These are phyloP conservation scores for Malassezia japonica DNA, from an alignment of 1,284 basidiomycete species.

Conservation along the genomic window DNA sequence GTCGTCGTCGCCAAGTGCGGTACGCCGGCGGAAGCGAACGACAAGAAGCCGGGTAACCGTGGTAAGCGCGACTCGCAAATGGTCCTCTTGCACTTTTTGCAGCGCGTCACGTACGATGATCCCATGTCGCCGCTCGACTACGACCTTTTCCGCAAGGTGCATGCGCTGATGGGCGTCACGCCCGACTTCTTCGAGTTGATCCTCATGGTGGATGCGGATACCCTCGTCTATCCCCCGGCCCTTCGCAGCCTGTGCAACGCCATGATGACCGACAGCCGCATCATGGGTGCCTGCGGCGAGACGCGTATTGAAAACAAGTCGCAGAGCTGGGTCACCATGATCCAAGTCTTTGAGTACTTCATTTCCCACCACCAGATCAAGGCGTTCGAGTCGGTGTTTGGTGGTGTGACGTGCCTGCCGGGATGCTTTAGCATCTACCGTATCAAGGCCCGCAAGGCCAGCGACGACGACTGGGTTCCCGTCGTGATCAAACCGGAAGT, in stretches of 20 bases:
- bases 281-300: slow-evolving; percentile 99
- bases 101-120: slow-evolving; percentile 95
- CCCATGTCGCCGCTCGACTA: slow-evolving; percentile 96
- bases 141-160: slow-evolving; percentile 93
- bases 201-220: slow-evolving; percentile 98
- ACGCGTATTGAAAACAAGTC: slow-evolving; percentile 93
- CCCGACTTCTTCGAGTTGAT: slow-evolving; percentile 97
- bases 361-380: slow-evolving; percentile 97
- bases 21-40: slow-evolving; percentile 60
- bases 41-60: slow-evolving; percentile 92
- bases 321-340: slow-evolving; percentile 92
- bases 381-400: slow-evolving; percentile 96
- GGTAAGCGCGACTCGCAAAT: slow-evolving; percentile 98
- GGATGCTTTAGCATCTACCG: slow-evolving; percentile 99
- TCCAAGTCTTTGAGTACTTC: slow-evolving; percentile 98
- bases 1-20: slow-evolving; percentile 95
- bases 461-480: slow-evolving; percentile 90
- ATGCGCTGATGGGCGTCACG: slow-evolving; percentile 94
- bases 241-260: slow-evolving; percentile 54
- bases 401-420: slow-evolving; percentile 96
- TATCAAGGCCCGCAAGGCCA: slow-evolving; percentile 73
- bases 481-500: slow-evolving; percentile 96
- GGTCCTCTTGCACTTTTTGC: slow-evolving; percentile 99
- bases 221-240: slow-evolving; percentile 39
- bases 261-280: slow-evolving; percentile 95